Evolutionary conservation across 306 rosid species (phyloP), one percentile per base, ranked within the genome.

Genomic region (Elaeagnus macrophylla): DNA sequence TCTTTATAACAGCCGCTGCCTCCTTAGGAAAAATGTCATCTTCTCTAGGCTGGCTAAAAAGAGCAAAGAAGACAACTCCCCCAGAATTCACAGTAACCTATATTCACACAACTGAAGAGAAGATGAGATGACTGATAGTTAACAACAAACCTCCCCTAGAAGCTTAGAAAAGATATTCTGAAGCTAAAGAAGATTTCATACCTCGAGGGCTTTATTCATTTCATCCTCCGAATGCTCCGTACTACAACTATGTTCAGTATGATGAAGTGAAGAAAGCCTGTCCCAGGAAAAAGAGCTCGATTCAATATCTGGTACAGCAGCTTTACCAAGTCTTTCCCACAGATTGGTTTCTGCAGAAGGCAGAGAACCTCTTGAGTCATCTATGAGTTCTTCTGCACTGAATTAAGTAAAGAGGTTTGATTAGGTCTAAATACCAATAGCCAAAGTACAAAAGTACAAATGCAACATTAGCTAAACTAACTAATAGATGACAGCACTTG

Each of bases 71-170:
- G 66, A 89, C 95, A 55, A 89, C 94, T 60, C 97, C 97, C 57
- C 97, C 94, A 8, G 97, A 89, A 76, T 89, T 86, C 50, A 89
- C 94, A 6, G 95, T 85, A 40, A 89, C 97, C 95, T 89, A 67
- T 56, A 68, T 57, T 76, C 73, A 73, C 64, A 76, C 54, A 78
- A 67, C 55, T 35, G 59, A 76, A 39, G 59, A 60, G 59, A 75
- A 55, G 51, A 47, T 66, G 37, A 69, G 75, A 67, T 10, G 61
- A 43, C 75, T 61, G 50, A 43, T 62, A 59, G 16, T 18, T 38
- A 8, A 41, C 61, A 40, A 40, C 61, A 7, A 38, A 6, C 10
- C 35, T 16, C 15, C 6, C n/a, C 15, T 37, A 40, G 7, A 38
- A 5, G 39, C n/a, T 9, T 15, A 37, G 17, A 12, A 53, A 64